phyloP scores from a whole-genome alignment of 2,329 filamentous ascomycete species.

The Alternaria hordeiaustralica region DNA sequence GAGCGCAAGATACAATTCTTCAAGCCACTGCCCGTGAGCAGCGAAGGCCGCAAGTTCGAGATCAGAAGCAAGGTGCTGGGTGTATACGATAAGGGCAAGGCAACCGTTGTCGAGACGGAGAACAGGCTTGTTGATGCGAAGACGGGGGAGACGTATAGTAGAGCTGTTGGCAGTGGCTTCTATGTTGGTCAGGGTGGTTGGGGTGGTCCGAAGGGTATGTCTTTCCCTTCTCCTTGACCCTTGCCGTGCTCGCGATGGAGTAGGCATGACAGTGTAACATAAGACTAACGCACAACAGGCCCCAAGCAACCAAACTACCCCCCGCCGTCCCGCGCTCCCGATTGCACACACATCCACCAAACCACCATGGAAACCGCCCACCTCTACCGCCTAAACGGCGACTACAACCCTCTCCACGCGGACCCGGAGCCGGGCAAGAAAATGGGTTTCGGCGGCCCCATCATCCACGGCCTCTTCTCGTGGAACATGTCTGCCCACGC shows the following conservation, averaged over 20 bases:
- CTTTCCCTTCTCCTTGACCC: not conserved
- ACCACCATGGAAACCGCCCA: slow-evolving; percentile 73
- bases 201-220: slow-evolving; percentile 84
- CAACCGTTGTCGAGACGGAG: slow-evolving; percentile 82
- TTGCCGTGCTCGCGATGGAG: not conserved
- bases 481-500: slow-evolving; percentile 82
- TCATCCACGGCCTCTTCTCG: slow-evolving; percentile 87
- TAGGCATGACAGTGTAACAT: not conserved
- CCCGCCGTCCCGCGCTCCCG: slow-evolving; percentile 74
- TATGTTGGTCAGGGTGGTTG: slow-evolving; percentile 82
- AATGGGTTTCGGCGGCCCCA: slow-evolving; percentile 90
- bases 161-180: slow-evolving; percentile 74
- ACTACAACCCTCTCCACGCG: slow-evolving; percentile 93
- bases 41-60: slow-evolving; percentile 76
- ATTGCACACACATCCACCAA: slow-evolving; percentile 72
- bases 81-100: slow-evolving; percentile 88
- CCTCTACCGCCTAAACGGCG: slow-evolving; percentile 75
- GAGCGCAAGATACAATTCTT: slow-evolving; percentile 80
- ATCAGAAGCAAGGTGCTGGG: slow-evolving; percentile 78
- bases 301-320: slow-evolving; percentile 80
- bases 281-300: slow-evolving; percentile 35
- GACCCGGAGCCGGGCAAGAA: slow-evolving; percentile 82
- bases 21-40: slow-evolving; percentile 75
- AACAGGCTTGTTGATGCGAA: slow-evolving; percentile 74
- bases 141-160: slow-evolving; percentile 73